A percentile compares a stretch with the other conserved stretches of the same genome.
Evolutionary conservation across 768 basidiomycete species (phyloP).

Genomic region (Rhodotorula sphaerocarpa): DNA sequence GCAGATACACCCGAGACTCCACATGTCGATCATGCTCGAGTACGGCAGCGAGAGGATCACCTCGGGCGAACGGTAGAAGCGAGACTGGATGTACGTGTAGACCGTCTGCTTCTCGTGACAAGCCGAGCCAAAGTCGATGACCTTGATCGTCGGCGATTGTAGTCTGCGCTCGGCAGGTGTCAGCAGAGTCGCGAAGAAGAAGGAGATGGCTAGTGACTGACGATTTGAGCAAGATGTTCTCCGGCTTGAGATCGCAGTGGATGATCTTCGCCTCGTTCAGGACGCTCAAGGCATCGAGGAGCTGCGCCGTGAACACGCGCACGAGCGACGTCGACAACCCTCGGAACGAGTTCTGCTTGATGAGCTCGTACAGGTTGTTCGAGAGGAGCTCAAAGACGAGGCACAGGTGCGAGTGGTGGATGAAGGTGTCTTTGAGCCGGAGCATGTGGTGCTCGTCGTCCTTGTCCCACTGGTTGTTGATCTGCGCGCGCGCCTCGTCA

Average conservation of each 20-base stretch:
- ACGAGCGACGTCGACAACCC: conserved; percentile 93
- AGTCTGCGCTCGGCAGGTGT: conserved; percentile 51
- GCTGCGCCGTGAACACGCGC: conserved; percentile 94
- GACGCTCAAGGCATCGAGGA: conserved; percentile 82
- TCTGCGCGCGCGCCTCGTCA: conserved; percentile 48
- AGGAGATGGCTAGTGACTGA: conserved; percentile 40
- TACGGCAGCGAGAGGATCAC: conserved; percentile 91
- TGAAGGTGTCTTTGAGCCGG: conserved; percentile 88
- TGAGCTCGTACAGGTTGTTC: conserved; percentile 95
- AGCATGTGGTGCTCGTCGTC: conserved; percentile 94
- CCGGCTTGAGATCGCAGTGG: conserved; percentile 97
- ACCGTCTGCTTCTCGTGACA: conserved; percentile 99
- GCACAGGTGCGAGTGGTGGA: conserved; percentile 90
- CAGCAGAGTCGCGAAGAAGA: background rate
- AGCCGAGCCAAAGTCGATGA: conserved; percentile 98
- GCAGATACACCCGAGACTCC: conserved; percentile 96
- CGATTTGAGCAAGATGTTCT: conserved; percentile 96
- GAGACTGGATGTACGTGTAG: conserved; percentile 97
- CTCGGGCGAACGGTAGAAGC: conserved; percentile 97
- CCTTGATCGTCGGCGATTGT: conserved; percentile 95
- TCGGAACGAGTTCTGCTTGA: conserved; percentile 99
- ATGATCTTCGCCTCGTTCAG: conserved; percentile 93
- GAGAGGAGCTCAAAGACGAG: conserved; percentile 95
- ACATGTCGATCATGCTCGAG: conserved; percentile 95
- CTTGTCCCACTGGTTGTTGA: conserved; percentile 89